phyloP scores from a whole-genome alignment of 2,329 filamentous ascomycete species.

The Cercospora canescens region DNA sequence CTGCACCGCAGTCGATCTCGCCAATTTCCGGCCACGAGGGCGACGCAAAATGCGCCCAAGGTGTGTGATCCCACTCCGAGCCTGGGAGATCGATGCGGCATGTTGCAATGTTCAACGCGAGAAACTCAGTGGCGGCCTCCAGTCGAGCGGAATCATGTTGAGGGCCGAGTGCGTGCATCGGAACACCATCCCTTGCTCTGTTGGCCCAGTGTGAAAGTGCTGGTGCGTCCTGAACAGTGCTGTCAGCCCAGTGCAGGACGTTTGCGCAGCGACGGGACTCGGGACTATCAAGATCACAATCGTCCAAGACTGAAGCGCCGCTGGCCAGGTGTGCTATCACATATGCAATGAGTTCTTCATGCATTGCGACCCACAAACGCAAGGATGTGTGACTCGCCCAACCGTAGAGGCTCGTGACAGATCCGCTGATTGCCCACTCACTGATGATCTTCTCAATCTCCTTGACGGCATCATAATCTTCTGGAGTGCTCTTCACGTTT shows the following conservation, averaged over 20 bases:
- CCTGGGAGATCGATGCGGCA: too few species aligned
- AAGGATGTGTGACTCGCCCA: constrained; percentile 10
- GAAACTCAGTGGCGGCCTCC: not conserved
- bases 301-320: not conserved
- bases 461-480: not conserved
- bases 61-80: too few species aligned
- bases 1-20: not conserved
- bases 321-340: not conserved
- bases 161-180: not conserved
- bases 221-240: not conserved
- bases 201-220: not conserved
- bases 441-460: not conserved
- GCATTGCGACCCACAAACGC: constrained; percentile 5
- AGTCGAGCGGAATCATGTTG: not conserved
- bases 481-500: constrained; percentile 2
- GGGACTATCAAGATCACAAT: not conserved
- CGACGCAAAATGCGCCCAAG: too few species aligned
- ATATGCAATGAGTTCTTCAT: not conserved
- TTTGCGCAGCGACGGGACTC: too few species aligned
- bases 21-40: not conserved
- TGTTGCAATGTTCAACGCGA: not conserved
- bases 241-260: not conserved
- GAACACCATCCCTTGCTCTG: constrained; percentile 38
- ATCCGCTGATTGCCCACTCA: not conserved
- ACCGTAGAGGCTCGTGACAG: not conserved